A percentile compares a stretch with the other conserved stretches of the same genome.
Conservation (phyloP, 2,329 filamentous ascomycete species). For the Exophiala alcalophila region DNA sequence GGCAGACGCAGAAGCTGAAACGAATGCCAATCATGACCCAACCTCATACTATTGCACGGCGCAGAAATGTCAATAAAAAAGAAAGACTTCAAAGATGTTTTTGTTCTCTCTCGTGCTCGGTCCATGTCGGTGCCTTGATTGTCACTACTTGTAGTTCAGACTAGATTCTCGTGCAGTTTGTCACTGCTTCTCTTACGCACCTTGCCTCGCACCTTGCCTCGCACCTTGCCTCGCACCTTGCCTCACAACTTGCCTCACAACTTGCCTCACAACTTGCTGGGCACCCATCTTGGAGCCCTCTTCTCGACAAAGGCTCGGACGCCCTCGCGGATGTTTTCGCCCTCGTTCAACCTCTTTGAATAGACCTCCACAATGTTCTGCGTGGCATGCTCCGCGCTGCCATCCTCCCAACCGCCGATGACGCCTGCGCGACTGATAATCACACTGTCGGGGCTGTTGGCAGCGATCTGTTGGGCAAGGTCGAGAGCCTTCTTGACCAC, state of each 20-base stretch:
- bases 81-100: not conserved
- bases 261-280: slow-evolving; percentile 44
- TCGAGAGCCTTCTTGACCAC: slow-evolving; percentile 49
- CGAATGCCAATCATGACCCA: slow-evolving; percentile 7
- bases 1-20: too few species aligned
- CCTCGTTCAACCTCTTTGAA: slow-evolving; percentile 41
- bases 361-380: slow-evolving; percentile 57
- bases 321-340: slow-evolving; percentile 71
- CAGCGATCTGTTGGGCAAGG: slow-evolving; percentile 60
- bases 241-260: too few species aligned
- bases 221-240: too few species aligned
- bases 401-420: slow-evolving; percentile 67
- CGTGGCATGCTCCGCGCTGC: slow-evolving; percentile 64
- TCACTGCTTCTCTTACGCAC: too few species aligned
- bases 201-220: too few species aligned
- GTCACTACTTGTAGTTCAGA: too few species aligned
- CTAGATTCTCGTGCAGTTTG: too few species aligned
- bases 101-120: not conserved
- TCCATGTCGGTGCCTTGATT: too few species aligned
- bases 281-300: slow-evolving; percentile 64
- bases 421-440: slow-evolving; percentile 70
- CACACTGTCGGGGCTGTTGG: slow-evolving; percentile 70
- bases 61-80: slow-evolving; percentile 10
- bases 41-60: slow-evolving; percentile 6
- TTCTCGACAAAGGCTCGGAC: slow-evolving; percentile 74